Percentiles rank a stretch among this genome's conserved stretches.
Conservation (phyloP, 179 eudicot species). For the Spinacia oleracea region DNA sequence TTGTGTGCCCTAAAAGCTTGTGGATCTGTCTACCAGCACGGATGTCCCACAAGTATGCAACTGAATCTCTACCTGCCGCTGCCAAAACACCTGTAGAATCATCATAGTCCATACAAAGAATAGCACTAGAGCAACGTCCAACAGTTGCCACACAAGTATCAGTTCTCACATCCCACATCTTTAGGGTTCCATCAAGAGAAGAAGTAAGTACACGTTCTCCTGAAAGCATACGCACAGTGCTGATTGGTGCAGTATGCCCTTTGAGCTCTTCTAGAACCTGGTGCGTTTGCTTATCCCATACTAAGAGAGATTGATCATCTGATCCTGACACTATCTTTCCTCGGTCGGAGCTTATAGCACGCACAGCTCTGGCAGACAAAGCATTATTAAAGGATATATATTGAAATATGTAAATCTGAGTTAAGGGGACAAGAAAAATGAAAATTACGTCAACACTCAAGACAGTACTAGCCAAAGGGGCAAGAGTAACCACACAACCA, state of each 20-base stretch:
- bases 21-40: slow-evolving; percentile 93
- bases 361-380: slow-evolving; percentile 53
- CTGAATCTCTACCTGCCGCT: slow-evolving; percentile 85
- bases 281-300: slow-evolving; percentile 93
- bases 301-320: slow-evolving; percentile 86
- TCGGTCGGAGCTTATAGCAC: slow-evolving; percentile 89
- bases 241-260: slow-evolving; percentile 82
- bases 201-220: slow-evolving; percentile 96
- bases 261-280: slow-evolving; percentile 90
- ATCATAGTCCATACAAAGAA: slow-evolving; percentile 90
- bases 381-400: not conserved
- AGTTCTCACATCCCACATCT: slow-evolving; percentile 99
- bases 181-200: slow-evolving; percentile 87
- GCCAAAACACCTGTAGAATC: slow-evolving; percentile 83
- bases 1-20: slow-evolving; percentile 83
- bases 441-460: not conserved
- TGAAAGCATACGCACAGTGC: slow-evolving; percentile 82
- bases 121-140: slow-evolving; percentile 82
- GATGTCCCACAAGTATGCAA: slow-evolving; percentile 88
- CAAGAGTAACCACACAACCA: not conserved
- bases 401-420: not conserved
- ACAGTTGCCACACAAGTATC: slow-evolving; percentile 95
- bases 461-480: not conserved
- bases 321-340: slow-evolving; percentile 91
- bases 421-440: not conserved